Evolutionary conservation across 2,329 filamentous ascomycete genomes (phyloP).

Genomic region (Fusarium liriodendri): DNA sequence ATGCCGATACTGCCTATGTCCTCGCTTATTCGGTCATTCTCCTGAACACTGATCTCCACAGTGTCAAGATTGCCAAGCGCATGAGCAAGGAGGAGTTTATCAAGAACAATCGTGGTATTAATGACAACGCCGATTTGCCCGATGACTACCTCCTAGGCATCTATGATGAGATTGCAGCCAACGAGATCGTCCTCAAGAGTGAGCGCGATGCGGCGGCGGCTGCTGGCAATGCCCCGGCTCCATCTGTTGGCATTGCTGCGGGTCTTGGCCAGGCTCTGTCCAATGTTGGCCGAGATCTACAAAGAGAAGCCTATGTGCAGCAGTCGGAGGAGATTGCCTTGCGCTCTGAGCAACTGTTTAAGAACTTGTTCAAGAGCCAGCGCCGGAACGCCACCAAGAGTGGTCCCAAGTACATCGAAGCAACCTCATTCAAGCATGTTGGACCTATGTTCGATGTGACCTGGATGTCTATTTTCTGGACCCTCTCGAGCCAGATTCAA

Average conservation of each 20-base stretch:
- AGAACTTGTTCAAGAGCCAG: conserved; percentile 91
- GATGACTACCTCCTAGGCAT: conserved; percentile 91
- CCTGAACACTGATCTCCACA: conserved; percentile 96
- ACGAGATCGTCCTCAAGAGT: conserved; percentile 95
- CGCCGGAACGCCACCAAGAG: conserved; percentile 79
- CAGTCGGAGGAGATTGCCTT: conserved; percentile 92
- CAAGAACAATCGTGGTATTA: conserved; percentile 98
- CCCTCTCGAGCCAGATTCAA: conserved; percentile 91
- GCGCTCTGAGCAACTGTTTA: conserved; percentile 85
- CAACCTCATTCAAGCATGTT: conserved; percentile 93
- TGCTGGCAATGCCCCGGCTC: conserved; percentile 69
- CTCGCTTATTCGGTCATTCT: conserved; percentile 96
- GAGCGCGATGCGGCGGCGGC: conserved; percentile 91
- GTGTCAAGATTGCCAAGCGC: conserved; percentile 81
- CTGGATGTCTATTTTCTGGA: conserved; percentile 99
- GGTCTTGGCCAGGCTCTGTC: conserved; percentile 90
- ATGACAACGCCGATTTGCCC: conserved; percentile 93
- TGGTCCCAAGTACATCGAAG: conserved; percentile 84
- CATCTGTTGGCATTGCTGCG: conserved; percentile 79
- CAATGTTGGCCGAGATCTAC: conserved; percentile 90
- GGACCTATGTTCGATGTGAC: conserved; percentile 99
- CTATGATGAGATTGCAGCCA: conserved; percentile 89
- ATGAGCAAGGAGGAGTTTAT: conserved; percentile 99
- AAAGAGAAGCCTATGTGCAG: conserved; percentile 92
- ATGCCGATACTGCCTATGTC: conserved; percentile 97